phyloP scores from a whole-genome alignment of 768 basidiomycete genomes.

The Asterophora parasitica region DNA sequence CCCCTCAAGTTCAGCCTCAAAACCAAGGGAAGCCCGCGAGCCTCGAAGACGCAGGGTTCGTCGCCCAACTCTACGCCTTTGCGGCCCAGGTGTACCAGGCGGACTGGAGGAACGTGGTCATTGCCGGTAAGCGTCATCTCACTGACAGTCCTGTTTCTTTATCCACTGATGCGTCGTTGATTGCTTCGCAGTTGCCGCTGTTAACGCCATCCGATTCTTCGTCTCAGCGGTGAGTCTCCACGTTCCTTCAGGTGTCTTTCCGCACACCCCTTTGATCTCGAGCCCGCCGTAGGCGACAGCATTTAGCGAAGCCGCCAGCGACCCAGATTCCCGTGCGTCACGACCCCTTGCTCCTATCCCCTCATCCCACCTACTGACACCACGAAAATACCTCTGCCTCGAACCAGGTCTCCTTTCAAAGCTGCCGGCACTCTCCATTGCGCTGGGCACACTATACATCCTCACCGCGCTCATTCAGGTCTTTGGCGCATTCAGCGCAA shows the following conservation, averaged over 20 bases:
- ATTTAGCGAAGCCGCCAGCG: conserved; percentile 31
- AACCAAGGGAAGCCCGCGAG: not conserved
- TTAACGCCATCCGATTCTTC: conserved; percentile 36
- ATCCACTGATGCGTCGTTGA: not conserved
- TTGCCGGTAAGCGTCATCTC: conserved; percentile 24
- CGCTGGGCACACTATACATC: conserved; percentile 31
- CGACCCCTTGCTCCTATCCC: too few relatives aligned
- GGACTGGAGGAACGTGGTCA: conserved; percentile 37
- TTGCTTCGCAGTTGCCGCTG: conserved; percentile 27
- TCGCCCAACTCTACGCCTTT: conserved; percentile 26
- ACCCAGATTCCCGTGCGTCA: conserved; percentile 11
- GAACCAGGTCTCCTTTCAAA: not conserved
- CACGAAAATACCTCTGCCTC: too few relatives aligned
- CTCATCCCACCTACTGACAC: not conserved
- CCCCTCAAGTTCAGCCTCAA: not conserved
- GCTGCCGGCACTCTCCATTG: conserved; percentile 31
- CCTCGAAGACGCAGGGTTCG: not conserved
- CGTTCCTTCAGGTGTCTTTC: not conserved
- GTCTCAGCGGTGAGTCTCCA: conserved; percentile 25
- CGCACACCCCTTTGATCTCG: not conserved
- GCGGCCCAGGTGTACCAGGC: conserved; percentile 32
- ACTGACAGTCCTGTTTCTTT: conserved; percentile 8
- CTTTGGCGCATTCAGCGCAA: conserved; percentile 16
- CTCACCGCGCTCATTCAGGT: conserved; percentile 20
- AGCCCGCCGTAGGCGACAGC: conserved; percentile 25